Conservation (phyloP, 371 early-diverging fungal species). For the Encephalitozoon cuniculi region DNA sequence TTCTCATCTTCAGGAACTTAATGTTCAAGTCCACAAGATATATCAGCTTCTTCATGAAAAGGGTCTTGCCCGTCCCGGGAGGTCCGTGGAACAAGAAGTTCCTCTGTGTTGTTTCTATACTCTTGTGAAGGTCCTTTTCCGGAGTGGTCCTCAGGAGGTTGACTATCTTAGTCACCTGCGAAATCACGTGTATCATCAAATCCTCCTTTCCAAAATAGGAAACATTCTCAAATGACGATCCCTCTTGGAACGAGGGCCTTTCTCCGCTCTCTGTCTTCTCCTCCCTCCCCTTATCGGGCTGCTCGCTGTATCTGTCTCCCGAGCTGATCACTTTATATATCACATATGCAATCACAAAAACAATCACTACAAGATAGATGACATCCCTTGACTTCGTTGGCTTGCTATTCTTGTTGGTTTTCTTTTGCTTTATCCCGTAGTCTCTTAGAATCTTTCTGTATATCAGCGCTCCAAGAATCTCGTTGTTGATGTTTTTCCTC, state of each 20-base stretch:
- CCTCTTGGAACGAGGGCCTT: neutral
- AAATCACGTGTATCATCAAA: neutral
- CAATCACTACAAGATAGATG: neutral
- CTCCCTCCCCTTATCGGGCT: neutral
- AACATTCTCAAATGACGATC: neutral
- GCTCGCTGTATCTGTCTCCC: neutral
- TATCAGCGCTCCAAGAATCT: neutral
- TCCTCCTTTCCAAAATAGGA: slow-evolving; percentile 20
- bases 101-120: slow-evolving; percentile 2
- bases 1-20: slow-evolving; percentile 2
- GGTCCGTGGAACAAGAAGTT: slow-evolving; percentile 53
- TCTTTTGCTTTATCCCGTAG: neutral
- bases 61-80: slow-evolving; percentile 58
- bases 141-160: neutral
- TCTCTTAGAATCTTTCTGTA: neutral
- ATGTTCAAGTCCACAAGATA: slow-evolving; percentile 37
- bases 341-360: neutral
- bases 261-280: neutral
- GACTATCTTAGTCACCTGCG: neutral
- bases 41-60: slow-evolving; percentile 43
- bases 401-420: neutral
- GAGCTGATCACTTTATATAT: neutral
- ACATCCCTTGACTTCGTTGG: neutral
- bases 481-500: neutral
- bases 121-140: slow-evolving; percentile 3